Evolutionary conservation across 345 rosid species (phyloP).

Genomic region (Eucalyptus urophylla): DNA sequence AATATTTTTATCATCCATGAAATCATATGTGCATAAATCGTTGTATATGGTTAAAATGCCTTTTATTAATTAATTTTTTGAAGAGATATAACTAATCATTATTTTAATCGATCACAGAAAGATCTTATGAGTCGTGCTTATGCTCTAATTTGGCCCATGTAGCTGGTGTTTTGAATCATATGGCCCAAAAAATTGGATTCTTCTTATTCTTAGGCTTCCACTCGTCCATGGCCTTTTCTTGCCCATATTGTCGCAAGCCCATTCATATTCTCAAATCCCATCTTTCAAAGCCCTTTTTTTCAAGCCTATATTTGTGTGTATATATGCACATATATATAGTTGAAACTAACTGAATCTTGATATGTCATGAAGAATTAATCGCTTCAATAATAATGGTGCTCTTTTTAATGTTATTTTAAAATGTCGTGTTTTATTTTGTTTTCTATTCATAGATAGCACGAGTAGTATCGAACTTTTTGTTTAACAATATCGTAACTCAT

Average conservation of each 20-base stretch:
- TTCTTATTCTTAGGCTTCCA: background rate
- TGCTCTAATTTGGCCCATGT: background rate
- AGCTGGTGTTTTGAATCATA: background rate
- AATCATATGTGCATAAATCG: rapidly evolving
- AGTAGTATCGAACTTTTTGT: background rate
- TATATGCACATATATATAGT: rapidly evolving
- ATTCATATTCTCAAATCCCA: background rate
- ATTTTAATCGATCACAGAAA: background rate
- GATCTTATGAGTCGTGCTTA: background rate
- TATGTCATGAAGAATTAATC: background rate
- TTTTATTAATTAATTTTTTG: background rate
- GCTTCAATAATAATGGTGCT: background rate
- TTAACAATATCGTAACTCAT: background rate
- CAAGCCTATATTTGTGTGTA: too few species aligned
- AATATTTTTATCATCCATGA: background rate
- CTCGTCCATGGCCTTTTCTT: background rate
- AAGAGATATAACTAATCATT: background rate
- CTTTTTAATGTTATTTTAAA: background rate
- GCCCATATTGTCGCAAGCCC: background rate
- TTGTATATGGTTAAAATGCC: background rate
- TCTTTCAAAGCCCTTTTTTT: background rate
- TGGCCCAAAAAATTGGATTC: background rate
- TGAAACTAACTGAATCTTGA: background rate
- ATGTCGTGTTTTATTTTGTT: background rate
- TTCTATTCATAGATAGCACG: background rate